These are phyloP conservation scores for Hirschioporus abietinus DNA, from an alignment of 768 basidiomycete genomes.

Conservation along the genomic window DNA sequence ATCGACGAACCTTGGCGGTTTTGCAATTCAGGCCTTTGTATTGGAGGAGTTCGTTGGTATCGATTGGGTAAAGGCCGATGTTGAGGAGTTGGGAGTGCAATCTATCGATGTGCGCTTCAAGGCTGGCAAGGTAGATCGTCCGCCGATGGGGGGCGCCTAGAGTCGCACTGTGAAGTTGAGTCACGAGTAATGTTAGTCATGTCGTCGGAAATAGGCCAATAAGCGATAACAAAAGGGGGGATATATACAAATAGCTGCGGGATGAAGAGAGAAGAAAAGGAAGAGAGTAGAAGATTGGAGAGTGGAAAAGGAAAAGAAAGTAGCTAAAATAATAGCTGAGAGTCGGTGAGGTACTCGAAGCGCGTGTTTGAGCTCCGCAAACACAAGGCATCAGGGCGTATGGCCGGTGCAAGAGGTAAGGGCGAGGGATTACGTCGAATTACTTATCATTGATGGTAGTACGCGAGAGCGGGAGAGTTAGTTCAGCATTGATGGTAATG, in stretches of 20 bases:
- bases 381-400: background rate
- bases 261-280: background rate
- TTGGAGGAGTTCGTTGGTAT: conserved; percentile 48
- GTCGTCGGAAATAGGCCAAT: no score
- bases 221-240: background rate
- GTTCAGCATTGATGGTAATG: background rate
- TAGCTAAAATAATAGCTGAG: no score
- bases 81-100: conserved; percentile 55
- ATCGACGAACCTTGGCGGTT: conserved; percentile 55
- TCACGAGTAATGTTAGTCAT: background rate
- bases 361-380: background rate
- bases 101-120: conserved; percentile 67
- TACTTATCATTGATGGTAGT: background rate
- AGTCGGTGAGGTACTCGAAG: background rate
- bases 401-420: background rate
- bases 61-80: conserved; percentile 51
- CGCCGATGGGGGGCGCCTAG: conserved; percentile 65
- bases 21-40: conserved; percentile 72
- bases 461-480: background rate
- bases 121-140: conserved; percentile 63
- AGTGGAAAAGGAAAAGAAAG: no score
- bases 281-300: background rate
- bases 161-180: conserved; percentile 40
- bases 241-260: background rate
- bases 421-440: background rate